Base-by-base conservation (phyloP, 768 basidiomycete species). In the Rhizopogon roseolus region DNA sequence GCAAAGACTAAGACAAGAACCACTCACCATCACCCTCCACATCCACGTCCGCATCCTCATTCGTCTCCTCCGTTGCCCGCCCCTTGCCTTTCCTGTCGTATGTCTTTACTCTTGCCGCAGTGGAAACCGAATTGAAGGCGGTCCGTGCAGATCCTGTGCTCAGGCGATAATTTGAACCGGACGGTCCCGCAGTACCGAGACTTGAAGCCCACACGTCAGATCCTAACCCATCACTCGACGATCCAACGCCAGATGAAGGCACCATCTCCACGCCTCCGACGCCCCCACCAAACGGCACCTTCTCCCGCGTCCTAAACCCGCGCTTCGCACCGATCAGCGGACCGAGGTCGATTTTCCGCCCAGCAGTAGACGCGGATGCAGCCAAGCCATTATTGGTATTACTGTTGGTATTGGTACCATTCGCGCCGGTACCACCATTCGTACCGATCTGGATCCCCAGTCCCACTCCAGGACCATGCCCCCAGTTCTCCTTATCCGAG, bases 251-350 rank as follows among this genome's bases (percentile, higher is more conserved):
- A 34, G 14, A 42, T 22, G 62, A 63, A 5, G 72, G 62, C 10
- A 78, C 72, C 68, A 85, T 76, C 71, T 85, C 84, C 27, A 85
- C 77, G 0, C 84, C 84, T 19, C 78, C 75, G 70, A 87, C 75
- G 4, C 87, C 86, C 1, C 86, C 83, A 40, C 77, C 78, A 52
- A 71, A 72, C 6, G 79, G 79, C 2, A 78, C 70, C 59, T 73
- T 71, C 64, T 86, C 86, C 42, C 77, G 66, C 19, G 86, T 84
- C 60, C 75, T 71, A 57, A 88, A 86, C 2, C 87, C 85, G 4
- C 87, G 70, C 56, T 78, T 71, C 25, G 64, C 61, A 13, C 85
- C 87, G 0, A 89, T 69, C 28, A 89, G 68, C 5, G 87, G 87
- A 13, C 87, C 87, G 1, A 88, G 61, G 63, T 88, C 80, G 0